phyloP scores from a whole-genome alignment of 2,329 filamentous ascomycete species.

The Cadophora gregata region DNA sequence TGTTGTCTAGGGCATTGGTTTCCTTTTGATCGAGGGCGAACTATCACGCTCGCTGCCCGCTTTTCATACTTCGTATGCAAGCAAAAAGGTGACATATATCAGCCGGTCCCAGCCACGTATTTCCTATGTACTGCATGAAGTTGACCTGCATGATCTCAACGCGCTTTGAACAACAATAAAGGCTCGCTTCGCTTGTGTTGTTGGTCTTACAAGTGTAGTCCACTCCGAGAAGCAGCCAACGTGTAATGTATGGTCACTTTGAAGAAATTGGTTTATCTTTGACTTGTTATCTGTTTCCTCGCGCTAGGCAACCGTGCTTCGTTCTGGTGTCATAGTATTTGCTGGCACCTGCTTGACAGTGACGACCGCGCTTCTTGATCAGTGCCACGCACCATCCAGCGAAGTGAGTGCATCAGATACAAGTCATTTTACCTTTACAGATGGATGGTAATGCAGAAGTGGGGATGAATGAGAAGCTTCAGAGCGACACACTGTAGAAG shows the following conservation, averaged over 20 bases:
- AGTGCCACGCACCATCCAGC: neutral
- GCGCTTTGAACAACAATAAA: neutral
- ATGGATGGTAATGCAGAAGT: neutral
- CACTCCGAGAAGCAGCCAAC: no score
- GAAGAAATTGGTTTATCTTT: no score
- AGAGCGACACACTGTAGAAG: neutral
- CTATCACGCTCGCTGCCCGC: no score
- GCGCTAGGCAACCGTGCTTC: neutral
- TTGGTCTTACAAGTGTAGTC: no score
- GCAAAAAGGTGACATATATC: neutral
- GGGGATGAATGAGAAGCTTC: neutral
- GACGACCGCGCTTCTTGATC: neutral
- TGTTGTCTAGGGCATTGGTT: no score
- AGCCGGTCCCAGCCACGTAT: no score
- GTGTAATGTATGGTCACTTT: no score
- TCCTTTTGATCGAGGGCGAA: no score
- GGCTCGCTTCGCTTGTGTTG: neutral
- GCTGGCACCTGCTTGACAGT: neutral
- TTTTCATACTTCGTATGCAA: no score
- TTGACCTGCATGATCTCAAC: neutral
- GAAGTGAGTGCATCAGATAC: neutral
- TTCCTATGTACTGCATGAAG: neutral
- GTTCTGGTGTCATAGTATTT: neutral
- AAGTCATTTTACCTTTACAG: neutral
- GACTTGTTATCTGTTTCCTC: neutral